phyloP scores from a whole-genome alignment of 306 rosid species.

The Sphenostylis stenocarpa region DNA sequence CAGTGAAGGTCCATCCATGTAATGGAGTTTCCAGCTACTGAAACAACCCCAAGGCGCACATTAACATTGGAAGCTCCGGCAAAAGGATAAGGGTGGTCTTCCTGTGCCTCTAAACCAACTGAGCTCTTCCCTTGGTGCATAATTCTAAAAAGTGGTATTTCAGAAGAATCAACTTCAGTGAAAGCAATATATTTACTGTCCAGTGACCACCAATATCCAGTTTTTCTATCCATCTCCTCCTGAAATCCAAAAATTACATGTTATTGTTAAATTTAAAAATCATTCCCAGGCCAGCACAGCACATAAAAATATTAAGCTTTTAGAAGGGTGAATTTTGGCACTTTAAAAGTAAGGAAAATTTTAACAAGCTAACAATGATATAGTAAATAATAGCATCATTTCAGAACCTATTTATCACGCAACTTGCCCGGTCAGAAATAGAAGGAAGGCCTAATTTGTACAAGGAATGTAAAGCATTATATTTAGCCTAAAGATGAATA shows the following conservation, averaged over 20 bases:
- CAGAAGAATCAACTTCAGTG: slow-evolving; percentile 91
- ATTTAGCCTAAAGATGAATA: background rate
- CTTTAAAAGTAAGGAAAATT: slow-evolving; percentile 11
- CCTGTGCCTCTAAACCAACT: slow-evolving; percentile 86
- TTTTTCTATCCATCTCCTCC: slow-evolving; percentile 99
- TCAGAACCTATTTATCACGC: background rate
- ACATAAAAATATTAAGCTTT: background rate
- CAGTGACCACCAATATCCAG: slow-evolving; percentile 97
- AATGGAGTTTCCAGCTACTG: slow-evolving; percentile 64
- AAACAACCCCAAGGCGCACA: slow-evolving; percentile 86
- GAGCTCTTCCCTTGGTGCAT: slow-evolving; percentile 92
- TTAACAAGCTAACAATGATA: slow-evolving; percentile 11
- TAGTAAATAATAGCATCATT: background rate
- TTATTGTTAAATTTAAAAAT: slow-evolving; percentile 9
- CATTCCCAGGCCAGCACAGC: background rate
- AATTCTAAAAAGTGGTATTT: slow-evolving; percentile 85
- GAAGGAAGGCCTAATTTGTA: slow-evolving; percentile 19
- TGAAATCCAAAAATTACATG: slow-evolving; percentile 42
- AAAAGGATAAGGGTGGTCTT: slow-evolving; percentile 97
- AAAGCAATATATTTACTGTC: slow-evolving; percentile 88
- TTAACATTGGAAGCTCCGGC: slow-evolving; percentile 89
- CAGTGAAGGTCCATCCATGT: slow-evolving; percentile 96
- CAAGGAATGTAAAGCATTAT: slow-evolving; percentile 16
- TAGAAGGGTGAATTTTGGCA: background rate
- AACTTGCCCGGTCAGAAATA: slow-evolving; percentile 13